Base-by-base conservation (phyloP, 2,329 filamentous ascomycete genomes). In the Trichophyton equinum region DNA sequence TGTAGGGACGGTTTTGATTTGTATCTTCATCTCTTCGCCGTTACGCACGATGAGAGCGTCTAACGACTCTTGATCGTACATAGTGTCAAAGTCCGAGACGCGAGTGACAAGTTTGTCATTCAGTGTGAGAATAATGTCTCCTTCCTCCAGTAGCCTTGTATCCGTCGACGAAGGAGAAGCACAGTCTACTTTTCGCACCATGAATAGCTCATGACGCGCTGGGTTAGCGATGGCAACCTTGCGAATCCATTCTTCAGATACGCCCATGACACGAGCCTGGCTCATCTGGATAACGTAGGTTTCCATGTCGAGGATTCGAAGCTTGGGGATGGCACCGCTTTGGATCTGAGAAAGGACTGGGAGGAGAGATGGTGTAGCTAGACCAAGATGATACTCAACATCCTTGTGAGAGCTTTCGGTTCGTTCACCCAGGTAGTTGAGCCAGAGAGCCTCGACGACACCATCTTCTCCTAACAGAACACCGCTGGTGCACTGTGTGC, bases 251-350 rank as follows among this genome's bases (percentile, higher is more conserved):
- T 95, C 87, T 68, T 97, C 91, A 0, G 89, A 89, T 0, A 97
- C 90, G 8, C 94, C 94, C 91, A 99, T 97, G 66, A 97, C 90
- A 42, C 91, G 87, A 15, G 90, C 92, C 75, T 99, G 94, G 44
- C 88, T 88, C 92, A 99, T 97, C 69, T 95, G 91, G 33, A 99
- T 90, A 9, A 94, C 87, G 62, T 95, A 88, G 70, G 95, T 91
- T 73, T 99, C 94, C 68, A 96, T 89, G 59, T 94, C 94, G 51
- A 99, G 77, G 72, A 99, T 96, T 15, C 92, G 85, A 38, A 99
- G 79, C 66, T 88, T 86, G 0, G 94, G 95, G 25, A 83, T 85
- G 62, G 85, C 79, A 36, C 89, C 92, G 22, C 30, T 62, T 72
- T 91, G 89, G 64, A 99, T 90, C 71, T 95, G 85, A 20, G 86